A percentile compares a stretch with the other conserved stretches of the same genome.
Evolutionary conservation across 805 yeast species (phyloP).

Genomic region (Komagataella ulmi): DNA sequence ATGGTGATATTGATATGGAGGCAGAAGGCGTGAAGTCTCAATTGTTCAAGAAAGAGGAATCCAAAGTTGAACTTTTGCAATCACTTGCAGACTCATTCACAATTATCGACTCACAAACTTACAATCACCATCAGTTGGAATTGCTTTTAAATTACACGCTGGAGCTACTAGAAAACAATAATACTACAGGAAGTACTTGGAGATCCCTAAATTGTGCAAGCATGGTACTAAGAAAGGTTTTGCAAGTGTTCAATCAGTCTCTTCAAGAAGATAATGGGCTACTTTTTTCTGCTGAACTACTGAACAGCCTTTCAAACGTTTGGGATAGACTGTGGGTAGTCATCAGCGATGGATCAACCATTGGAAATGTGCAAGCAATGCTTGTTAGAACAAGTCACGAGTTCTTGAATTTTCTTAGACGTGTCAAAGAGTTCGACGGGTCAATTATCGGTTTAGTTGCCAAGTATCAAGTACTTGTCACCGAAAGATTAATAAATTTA

Average conservation of each 20-base stretch:
- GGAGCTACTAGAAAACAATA: background rate
- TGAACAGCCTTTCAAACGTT: background rate
- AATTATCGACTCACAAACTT: background rate
- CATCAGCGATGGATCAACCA: background rate
- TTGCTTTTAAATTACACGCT: background rate
- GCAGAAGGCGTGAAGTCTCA: background rate
- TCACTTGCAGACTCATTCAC: background rate
- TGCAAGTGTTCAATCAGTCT: background rate
- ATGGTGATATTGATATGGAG: slow-evolving; percentile 20
- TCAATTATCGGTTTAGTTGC: background rate
- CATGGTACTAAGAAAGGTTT: background rate
- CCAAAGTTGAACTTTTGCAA: background rate
- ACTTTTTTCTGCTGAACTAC: background rate
- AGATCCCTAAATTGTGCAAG: background rate
- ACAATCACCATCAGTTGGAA: background rate
- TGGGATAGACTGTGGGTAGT: background rate
- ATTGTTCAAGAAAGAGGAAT: background rate
- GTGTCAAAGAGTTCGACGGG: background rate
- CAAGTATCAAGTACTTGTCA: background rate
- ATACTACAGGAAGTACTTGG: background rate
- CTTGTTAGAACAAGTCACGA: slow-evolving; percentile 8
- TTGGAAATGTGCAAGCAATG: slow-evolving; percentile 12
- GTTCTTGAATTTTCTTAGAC: slow-evolving; percentile 2
- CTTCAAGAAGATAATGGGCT: background rate
- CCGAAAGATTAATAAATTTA: background rate